phyloP scores from a whole-genome alignment of 1,284 basidiomycete species.

The Megacollybia platyphylla region DNA sequence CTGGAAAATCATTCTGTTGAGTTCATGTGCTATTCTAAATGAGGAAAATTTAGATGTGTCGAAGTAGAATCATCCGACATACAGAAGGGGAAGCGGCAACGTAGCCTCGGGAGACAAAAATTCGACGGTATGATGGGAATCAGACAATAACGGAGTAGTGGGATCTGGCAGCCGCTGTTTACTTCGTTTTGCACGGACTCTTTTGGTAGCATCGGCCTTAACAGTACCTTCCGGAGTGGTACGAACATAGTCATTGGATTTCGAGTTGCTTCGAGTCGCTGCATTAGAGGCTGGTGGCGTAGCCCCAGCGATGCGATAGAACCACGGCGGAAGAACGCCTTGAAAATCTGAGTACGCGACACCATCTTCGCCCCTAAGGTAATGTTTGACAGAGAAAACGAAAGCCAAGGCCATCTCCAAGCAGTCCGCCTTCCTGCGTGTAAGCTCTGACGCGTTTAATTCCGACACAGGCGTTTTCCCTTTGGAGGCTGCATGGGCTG shows the following conservation, averaged over 20 bases:
- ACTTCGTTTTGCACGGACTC: slow-evolving; percentile 53
- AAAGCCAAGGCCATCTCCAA: slow-evolving; percentile 61
- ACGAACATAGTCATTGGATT: slow-evolving; percentile 15
- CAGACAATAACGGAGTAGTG: slow-evolving; percentile 46
- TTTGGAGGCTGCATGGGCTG: slow-evolving; percentile 19
- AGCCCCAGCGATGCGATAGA: slow-evolving; percentile 29
- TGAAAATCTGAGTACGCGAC: slow-evolving; percentile 52
- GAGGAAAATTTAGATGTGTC: slow-evolving; percentile 9
- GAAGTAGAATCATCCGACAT: slow-evolving; percentile 14
- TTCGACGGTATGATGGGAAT: slow-evolving; percentile 45
- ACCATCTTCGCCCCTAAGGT: slow-evolving; percentile 68
- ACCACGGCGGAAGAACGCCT: slow-evolving; percentile 50
- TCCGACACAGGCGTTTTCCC: slow-evolving; percentile 33
- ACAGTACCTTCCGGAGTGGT: slow-evolving; percentile 18
- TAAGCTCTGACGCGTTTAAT: slow-evolving; percentile 44
- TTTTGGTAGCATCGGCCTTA: slow-evolving; percentile 49
- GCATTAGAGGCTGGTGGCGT: slow-evolving; percentile 21
- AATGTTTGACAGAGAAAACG: slow-evolving; percentile 62
- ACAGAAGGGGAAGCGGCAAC: slow-evolving; percentile 68
- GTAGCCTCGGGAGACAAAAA: slow-evolving; percentile 42
- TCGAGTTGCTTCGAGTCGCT: slow-evolving; percentile 26
- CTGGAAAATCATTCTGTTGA: slow-evolving; percentile 53
- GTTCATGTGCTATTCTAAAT: slow-evolving; percentile 66
- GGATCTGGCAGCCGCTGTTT: slow-evolving; percentile 30
- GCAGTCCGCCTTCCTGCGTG: slow-evolving; percentile 56